Conservation (phyloP, 2,329 filamentous ascomycete genomes). For the Sphaerulina musiva region DNA sequence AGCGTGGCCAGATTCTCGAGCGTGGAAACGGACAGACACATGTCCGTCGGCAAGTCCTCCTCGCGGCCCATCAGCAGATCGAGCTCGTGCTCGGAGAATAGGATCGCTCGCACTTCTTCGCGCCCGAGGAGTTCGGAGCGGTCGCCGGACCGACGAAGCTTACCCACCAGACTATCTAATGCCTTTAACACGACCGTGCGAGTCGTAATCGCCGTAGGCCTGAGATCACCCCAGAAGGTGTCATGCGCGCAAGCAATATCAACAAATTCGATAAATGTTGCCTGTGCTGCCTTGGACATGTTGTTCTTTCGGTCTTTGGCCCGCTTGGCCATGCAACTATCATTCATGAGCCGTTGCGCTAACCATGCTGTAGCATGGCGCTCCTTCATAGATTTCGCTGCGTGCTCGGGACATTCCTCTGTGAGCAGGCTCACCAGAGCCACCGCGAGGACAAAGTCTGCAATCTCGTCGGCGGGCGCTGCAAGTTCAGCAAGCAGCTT, state of each 20-base stretch:
- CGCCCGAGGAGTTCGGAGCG: slow-evolving; percentile 44
- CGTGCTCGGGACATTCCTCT: slow-evolving; percentile 54
- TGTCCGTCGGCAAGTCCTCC: slow-evolving; percentile 38
- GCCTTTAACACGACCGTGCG: slow-evolving; percentile 58
- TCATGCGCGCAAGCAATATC: slow-evolving; percentile 35
- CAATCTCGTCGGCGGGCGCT: slow-evolving; percentile 38
- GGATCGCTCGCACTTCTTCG: slow-evolving; percentile 17
- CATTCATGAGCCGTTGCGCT: slow-evolving; percentile 46
- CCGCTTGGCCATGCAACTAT: slow-evolving; percentile 47
- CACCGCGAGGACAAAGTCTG: slow-evolving; percentile 57
- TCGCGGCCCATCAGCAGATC: neutral
- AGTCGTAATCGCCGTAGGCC: slow-evolving; percentile 51
- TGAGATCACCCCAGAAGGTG: slow-evolving; percentile 54
- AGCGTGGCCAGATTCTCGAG: slow-evolving; percentile 30
- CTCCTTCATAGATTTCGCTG: slow-evolving; percentile 48
- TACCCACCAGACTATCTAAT: slow-evolving; percentile 52
- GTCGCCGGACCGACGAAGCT: slow-evolving; percentile 41
- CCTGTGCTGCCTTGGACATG: slow-evolving; percentile 59
- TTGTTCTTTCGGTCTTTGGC: slow-evolving; percentile 61
- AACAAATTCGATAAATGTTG: slow-evolving; percentile 51
- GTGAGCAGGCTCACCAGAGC: slow-evolving; percentile 58
- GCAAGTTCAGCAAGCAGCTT: slow-evolving; percentile 59
- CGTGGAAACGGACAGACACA: slow-evolving; percentile 42
- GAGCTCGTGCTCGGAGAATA: slow-evolving; percentile 15
- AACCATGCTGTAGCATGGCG: slow-evolving; percentile 40